Base-by-base conservation (phyloP, 2,329 filamentous ascomycete species). In the Fusarium brachygibbosum region DNA sequence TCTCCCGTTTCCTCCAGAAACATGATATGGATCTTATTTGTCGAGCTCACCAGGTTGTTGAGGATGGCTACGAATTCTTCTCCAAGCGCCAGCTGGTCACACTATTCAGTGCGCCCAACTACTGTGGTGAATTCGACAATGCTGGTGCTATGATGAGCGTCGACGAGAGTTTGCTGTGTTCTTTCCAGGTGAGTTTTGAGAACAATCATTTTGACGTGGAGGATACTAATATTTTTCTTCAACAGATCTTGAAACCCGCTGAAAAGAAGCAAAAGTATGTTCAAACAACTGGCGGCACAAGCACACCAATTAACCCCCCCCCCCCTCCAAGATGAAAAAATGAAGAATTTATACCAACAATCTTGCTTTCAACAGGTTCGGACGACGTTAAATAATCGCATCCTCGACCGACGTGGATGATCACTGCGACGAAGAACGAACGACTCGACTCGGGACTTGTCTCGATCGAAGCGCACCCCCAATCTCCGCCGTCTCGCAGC, bases 241-340 rank as follows among this genome's bases (percentile, higher is more conserved):
- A 55, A 29, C 75, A 97, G 93, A 98, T 99, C 80, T 88, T 99
- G 86, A 99, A 98, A 87, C 96, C 96, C 79, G 96, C 96, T 82
- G 96, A 99, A 89, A 99, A 99, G 91, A 99, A 99, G 91, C 95
- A 98, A 93, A 98, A 98, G 94, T 98, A 97, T 87, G 94, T 97
- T 80, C 88, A 90, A 85, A 86, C 86, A 84, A 86, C 91, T 82
- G 90, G 88, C 84, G 87, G 87, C 84, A 63, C 67, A 67, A 71
- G 70, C 70, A 74, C 71, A 68, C 67, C 73, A 68, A 63, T 54
- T 68, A 68, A 60, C 66, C 66, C 73, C 69, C 72, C 66, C 66
- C 73, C 69, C 72, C 60, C 29, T 51, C 53, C 60, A 72, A 70
- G 48, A 66, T 70, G 53, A 74, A 68, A 41, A 59, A 59, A 55